Base-by-base conservation (phyloP, 805 yeast species). In the Kurtzmaniella cleridarum region DNA sequence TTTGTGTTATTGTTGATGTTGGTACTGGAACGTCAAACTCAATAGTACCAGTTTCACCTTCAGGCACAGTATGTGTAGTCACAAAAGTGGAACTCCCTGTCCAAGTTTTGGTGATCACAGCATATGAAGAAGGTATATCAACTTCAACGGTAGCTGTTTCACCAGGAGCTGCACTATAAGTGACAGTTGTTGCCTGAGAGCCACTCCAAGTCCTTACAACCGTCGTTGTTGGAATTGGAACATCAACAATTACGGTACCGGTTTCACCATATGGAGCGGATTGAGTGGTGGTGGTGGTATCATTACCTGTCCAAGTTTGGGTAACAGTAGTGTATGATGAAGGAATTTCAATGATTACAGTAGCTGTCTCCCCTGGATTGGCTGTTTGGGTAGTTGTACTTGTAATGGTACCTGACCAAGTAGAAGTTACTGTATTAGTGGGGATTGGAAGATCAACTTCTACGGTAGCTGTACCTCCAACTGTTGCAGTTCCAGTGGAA, bases 11-110 rank as follows among this genome's bases (percentile, higher is more conserved):
- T 5, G 24, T 27, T 10, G 34, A 33, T 5, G 26, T 43, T 16
- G 51, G 54, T 40, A 35, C 40, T 30, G 59, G 60, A 16, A 45
- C 45, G 3, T 48, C 43, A 6, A 50, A 45, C 17, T 39, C 27
- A 14, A 43, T 15, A 10, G 44, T 42, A 24, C 40, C 46, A 15
- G 47, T 43, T 3, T 40, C 34, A 6, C 34, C 34, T 20, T 27
- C 17, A 7, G 14, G 6, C 9, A 18, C 13, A 12, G 42, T 39
- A 9, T 29, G 24, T 3, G 49, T 47, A 17, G 45, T 39, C 7
- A 50, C 44, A 27, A 10, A 29, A 10, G 37, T 42, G 14, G 46
- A 40, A 13, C 49, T 42, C 3, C 44, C 48, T 14, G 49, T 44
- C 44, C 48, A 41, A 11, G 49, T 44, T 2, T 14, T 16, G 6